Evolutionary conservation across 2,329 filamentous ascomycete species (phyloP).

Genomic region (Paramyrothecium roridum): DNA sequence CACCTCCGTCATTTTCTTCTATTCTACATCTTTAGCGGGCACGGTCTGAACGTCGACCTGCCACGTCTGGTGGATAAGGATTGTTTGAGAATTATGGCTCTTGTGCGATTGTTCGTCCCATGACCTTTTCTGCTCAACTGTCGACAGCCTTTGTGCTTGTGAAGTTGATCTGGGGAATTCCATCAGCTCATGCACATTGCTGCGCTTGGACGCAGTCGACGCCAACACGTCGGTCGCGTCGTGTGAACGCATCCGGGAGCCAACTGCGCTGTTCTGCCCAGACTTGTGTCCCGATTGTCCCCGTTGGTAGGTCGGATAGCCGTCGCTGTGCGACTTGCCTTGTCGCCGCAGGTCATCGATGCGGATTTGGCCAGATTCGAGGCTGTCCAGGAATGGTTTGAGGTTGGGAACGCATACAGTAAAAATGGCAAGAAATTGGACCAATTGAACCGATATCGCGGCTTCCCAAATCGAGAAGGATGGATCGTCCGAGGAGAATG

Average conservation of each 20-base stretch:
- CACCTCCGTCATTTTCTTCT: neutral
- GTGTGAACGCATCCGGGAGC: constrained; percentile 8
- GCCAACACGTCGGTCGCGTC: constrained; percentile 1
- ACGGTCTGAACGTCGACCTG: constrained; percentile 20
- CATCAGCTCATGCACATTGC: constrained; percentile 12
- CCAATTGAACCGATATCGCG: constrained; percentile 17
- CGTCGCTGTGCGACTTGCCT: constrained; percentile 18
- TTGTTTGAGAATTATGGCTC: constrained; percentile 22
- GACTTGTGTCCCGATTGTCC: constrained; percentile 15
- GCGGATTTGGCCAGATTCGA: constrained; percentile 23
- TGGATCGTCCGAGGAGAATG: constrained; percentile 15
- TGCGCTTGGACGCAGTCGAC: constrained; percentile 5
- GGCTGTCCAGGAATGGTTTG: constrained; percentile 24
- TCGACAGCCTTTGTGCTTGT: neutral
- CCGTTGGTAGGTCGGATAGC: constrained; percentile 13
- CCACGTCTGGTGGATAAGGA: constrained; percentile 24
- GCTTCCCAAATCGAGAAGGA: constrained; percentile 20
- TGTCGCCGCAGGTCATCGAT: constrained; percentile 22
- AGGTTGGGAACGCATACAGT: constrained; percentile 23
- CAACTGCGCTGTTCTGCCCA: constrained; percentile 9
- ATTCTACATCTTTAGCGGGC: constrained; percentile 3
- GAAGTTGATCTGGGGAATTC: constrained; percentile 5
- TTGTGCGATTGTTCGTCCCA: constrained; percentile 14
- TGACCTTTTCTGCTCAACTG: constrained; percentile 4
- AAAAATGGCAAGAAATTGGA: constrained; percentile 22